These are phyloP conservation scores for Coelastrella sp. DNA, from an alignment of 139 green algal genomes.

Conservation along the genomic window DNA sequence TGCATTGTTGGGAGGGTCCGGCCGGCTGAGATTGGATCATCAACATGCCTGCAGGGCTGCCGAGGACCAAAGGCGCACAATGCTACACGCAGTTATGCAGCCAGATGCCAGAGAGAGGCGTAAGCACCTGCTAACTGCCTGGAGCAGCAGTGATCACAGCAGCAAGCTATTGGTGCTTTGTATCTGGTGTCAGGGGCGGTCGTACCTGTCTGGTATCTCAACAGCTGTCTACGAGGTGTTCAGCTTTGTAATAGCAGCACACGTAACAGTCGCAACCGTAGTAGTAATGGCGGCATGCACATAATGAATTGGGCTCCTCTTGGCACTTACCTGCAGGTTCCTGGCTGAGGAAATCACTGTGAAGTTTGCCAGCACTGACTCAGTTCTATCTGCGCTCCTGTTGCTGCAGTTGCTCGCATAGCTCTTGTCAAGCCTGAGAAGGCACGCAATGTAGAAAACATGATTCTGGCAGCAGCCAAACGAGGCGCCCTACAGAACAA, in stretches of 20 bases:
- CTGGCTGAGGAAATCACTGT: not conserved
- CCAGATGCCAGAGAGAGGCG: slow-evolving; percentile 81
- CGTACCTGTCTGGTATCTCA: too few relatives aligned
- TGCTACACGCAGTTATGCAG: slow-evolving; percentile 84
- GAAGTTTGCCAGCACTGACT: not conserved
- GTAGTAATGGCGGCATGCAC: too few relatives aligned
- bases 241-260: too few relatives aligned
- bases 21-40: not conserved
- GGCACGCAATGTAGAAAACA: slow-evolving; percentile 90
- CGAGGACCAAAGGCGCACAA: slow-evolving; percentile 83
- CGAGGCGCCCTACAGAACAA: slow-evolving; percentile 83
- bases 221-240: too few relatives aligned
- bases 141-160: too few relatives aligned
- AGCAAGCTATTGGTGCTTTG: too few relatives aligned
- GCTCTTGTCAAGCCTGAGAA: slow-evolving; percentile 97
- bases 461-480: slow-evolving; percentile 85
- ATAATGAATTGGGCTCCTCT: too few relatives aligned
- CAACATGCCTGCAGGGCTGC: slow-evolving; percentile 50
- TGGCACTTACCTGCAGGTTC: too few relatives aligned
- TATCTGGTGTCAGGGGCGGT: too few relatives aligned
- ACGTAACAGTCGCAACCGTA: too few relatives aligned
- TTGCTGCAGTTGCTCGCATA: slow-evolving; percentile 83
- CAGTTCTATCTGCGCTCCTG: not conserved
- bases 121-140: slow-evolving; percentile 50
- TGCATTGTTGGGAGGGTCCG: not conserved